Base-by-base conservation (phyloP, 192 early-diverging fungal genomes). In the Thamnidium elegans region DNA sequence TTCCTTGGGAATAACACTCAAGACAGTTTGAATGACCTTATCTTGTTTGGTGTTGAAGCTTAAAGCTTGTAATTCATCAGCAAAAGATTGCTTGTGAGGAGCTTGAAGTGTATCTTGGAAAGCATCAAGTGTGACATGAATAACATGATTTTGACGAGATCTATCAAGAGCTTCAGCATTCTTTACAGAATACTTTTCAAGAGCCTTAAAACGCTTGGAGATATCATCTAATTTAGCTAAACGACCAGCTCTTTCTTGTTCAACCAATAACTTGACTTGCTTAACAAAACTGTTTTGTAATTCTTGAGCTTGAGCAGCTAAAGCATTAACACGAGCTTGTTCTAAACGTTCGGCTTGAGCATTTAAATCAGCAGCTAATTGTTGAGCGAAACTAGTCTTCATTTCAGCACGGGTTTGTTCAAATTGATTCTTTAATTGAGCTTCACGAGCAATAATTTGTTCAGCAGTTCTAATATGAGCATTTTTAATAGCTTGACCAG, bases 171-270 rank as follows among this genome's bases (percentile, higher is more conserved):
- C 73, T 19, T 89, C 86, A 8, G 86, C 87, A 55, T 88, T 89
- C 21, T 88, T 74, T 51, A 89, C 64, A 4, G 83, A 77, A 63
- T 89, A 76, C 50, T 80, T 72, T 58, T 90, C 87, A 26, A 98
- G 81, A 43, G 88, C 77, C 67, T 87, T 88, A 23, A 94, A 72
- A 69, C 92, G 90, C 19, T 87, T 68, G 59, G 84, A 82, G 50
- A 98, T 84, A 54, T 90, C 84, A 71, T 95, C 93, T 47, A 98
- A 70, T 42, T 87, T 82, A 7, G 91, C 92, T 61, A 98, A 77
- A 15, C 96, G 90, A 14, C 92, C 93, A 19, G 85, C 86, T 60
- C 96, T 89, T 79, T 98, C 96, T 50, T 90, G 79, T 62, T 98
- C 96, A 30, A 98, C 89, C 32, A 87, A 78, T 19, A 78, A 74